Evolutionary conservation across 441 rosid species (phyloP).

Genomic region (Populus hybrid): DNA sequence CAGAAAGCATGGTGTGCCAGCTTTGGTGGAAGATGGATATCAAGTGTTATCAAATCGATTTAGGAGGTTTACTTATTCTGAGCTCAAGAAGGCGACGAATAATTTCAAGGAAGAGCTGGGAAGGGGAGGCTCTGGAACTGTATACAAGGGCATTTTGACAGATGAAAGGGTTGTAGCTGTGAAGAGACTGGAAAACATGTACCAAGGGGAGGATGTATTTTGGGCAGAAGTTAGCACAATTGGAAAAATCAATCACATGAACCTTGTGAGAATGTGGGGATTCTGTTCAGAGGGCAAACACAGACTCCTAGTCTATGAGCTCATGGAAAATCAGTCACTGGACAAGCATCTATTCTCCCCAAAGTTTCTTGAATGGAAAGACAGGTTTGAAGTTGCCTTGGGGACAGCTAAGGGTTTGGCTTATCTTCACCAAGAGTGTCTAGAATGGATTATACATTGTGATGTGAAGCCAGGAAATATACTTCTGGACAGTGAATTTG

Average conservation of each 20-base stretch:
- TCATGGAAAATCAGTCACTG: conserved; percentile 32
- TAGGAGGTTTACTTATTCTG: conserved; percentile 22
- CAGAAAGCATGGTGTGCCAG: conserved; percentile 3
- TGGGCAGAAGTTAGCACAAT: conserved; percentile 28
- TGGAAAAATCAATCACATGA: conserved; percentile 39
- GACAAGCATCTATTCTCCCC: conserved; percentile 23
- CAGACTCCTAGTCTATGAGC: conserved; percentile 27
- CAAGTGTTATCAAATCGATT: conserved; percentile 12
- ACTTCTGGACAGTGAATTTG: conserved; percentile 29
- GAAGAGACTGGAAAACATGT: conserved; percentile 14
- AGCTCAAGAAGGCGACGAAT: conserved; percentile 27
- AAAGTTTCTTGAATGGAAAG: conserved; percentile 22
- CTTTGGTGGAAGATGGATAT: conserved; percentile 22
- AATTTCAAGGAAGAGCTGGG: conserved; percentile 32
- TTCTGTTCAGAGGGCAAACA: conserved; percentile 32
- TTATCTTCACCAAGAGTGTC: conserved; percentile 40
- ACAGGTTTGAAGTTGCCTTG: conserved; percentile 26
- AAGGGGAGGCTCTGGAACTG: conserved; percentile 34
- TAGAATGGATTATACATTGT: conserved; percentile 44
- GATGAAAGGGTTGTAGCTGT: conserved; percentile 28
- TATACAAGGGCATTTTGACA: conserved; percentile 23
- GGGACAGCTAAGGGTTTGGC: conserved; percentile 34
- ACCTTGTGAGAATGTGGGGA: conserved; percentile 37
- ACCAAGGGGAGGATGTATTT: conserved; percentile 35
- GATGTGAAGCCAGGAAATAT: conserved; percentile 48